These are phyloP conservation scores for Fusarium torulosum DNA, from an alignment of 2,329 filamentous ascomycete species.

Conservation along the genomic window DNA sequence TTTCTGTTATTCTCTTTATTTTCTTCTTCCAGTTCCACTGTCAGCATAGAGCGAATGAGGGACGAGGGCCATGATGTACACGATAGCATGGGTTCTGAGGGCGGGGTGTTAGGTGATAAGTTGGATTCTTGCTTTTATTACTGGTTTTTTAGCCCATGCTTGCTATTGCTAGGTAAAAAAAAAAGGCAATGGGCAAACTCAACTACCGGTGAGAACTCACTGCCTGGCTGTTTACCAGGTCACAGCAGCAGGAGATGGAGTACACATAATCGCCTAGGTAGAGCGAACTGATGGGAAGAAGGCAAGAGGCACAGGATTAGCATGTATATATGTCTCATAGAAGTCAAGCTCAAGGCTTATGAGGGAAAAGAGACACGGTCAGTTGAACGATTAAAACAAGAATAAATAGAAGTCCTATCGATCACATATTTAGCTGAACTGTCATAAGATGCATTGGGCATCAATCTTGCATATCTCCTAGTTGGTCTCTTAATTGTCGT, in stretches of 20 bases:
- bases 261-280: slow-evolving; percentile 3
- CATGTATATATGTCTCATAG: slow-evolving; percentile 22
- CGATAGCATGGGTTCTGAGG: slow-evolving; percentile 40
- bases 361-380: background rate
- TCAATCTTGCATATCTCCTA: background rate
- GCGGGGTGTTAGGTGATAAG: slow-evolving; percentile 27
- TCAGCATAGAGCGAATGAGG: slow-evolving; percentile 27
- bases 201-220: background rate
- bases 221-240: slow-evolving; percentile 1
- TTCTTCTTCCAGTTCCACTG: background rate
- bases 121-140: slow-evolving; percentile 13
- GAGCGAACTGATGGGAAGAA: background rate
- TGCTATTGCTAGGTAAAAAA: slow-evolving; percentile 3
- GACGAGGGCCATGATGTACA: slow-evolving; percentile 39
- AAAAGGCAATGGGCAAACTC: background rate
- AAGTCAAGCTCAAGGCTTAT: slow-evolving; percentile 16
- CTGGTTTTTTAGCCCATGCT: slow-evolving; percentile 1
- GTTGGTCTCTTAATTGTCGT: background rate
- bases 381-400: background rate
- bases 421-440: background rate
- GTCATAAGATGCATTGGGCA: background rate
- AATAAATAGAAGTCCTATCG: background rate
- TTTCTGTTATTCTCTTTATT: background rate
- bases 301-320: background rate
- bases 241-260: slow-evolving; percentile 1